Evolutionary conservation across 108 stramenopile species (phyloP).

Genomic region (Skeletonema marinoi): DNA sequence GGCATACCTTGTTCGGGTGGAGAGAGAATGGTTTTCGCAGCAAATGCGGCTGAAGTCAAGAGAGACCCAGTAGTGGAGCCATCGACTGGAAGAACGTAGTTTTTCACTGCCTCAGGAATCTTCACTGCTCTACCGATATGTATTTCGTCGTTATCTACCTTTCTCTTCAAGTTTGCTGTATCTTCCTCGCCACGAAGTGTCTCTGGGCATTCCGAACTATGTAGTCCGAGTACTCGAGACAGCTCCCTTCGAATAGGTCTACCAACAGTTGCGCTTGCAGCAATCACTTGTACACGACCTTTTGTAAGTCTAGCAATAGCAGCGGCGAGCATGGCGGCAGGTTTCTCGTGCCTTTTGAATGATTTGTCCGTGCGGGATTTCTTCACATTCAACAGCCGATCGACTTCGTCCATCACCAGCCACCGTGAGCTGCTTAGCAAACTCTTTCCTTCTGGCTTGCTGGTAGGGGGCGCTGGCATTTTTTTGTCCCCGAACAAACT

Average conservation of each 20-base stretch:
- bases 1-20: slow-evolving; percentile 6
- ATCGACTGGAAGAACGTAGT: slow-evolving; percentile 71
- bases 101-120: slow-evolving; percentile 74
- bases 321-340: slow-evolving; percentile 80
- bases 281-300: slow-evolving; percentile 80
- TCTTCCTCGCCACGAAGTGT: slow-evolving; percentile 63
- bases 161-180: slow-evolving; percentile 29
- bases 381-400: slow-evolving; percentile 67
- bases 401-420: slow-evolving; percentile 87
- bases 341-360: slow-evolving; percentile 74
- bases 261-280: slow-evolving; percentile 94
- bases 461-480: slow-evolving; percentile 80
- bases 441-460: slow-evolving; percentile 76
- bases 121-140: slow-evolving; percentile 77
- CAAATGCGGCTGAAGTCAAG: slow-evolving; percentile 72
- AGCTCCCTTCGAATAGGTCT: slow-evolving; percentile 89
- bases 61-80: slow-evolving; percentile 67
- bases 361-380: slow-evolving; percentile 47
- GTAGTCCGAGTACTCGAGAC: slow-evolving; percentile 80
- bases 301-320: slow-evolving; percentile 71
- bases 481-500: slow-evolving; percentile 73
- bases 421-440: slow-evolving; percentile 61
- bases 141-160: slow-evolving; percentile 21
- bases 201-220: slow-evolving; percentile 76
- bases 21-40: slow-evolving; percentile 49